phyloP scores from a whole-genome alignment of 257 asterid species.

The Sherardia arvensis region DNA sequence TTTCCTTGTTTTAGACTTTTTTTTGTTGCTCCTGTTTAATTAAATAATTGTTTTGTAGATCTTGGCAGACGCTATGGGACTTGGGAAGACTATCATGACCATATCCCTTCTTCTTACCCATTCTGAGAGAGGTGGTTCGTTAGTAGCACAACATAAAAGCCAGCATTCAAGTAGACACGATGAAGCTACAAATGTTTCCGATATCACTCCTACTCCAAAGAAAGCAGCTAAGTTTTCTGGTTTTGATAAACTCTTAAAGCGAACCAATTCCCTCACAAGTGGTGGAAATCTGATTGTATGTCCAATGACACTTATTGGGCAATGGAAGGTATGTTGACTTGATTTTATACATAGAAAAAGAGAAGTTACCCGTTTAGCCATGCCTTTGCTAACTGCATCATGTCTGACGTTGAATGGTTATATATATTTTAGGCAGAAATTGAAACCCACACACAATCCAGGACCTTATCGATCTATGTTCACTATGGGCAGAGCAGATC shows the following conservation, averaged over 20 bases:
- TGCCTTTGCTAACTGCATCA: slow-evolving; percentile 3
- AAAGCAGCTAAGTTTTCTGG: slow-evolving; percentile 43
- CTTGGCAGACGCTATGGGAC: slow-evolving; percentile 99
- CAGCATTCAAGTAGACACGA: slow-evolving; percentile 30
- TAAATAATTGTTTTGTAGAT: slow-evolving; percentile 42
- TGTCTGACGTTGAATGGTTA: slow-evolving; percentile 19
- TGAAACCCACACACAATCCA: slow-evolving; percentile 80
- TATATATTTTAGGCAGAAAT: slow-evolving; percentile 57
- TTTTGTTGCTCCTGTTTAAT: slow-evolving; percentile 24
- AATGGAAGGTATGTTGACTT: slow-evolving; percentile 77
- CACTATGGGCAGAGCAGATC: slow-evolving; percentile 92
- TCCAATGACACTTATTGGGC: slow-evolving; percentile 93
- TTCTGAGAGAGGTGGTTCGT: slow-evolving; percentile 53
- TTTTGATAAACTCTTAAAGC: slow-evolving; percentile 57
- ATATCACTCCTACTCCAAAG: slow-evolving; percentile 45
- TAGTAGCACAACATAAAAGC: slow-evolving; percentile 32
- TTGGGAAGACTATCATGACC: slow-evolving; percentile 96
- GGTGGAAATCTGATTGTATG: slow-evolving; percentile 92
- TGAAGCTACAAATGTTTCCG: slow-evolving; percentile 31
- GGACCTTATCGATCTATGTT: slow-evolving; percentile 65
- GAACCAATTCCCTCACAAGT: slow-evolving; percentile 33
- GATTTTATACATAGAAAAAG: slow-evolving; percentile 3
- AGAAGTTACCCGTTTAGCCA: neutral
- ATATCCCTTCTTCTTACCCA: slow-evolving; percentile 74
- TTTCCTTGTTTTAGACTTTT: slow-evolving; percentile 5